phyloP scores from a whole-genome alignment of 2,329 filamentous ascomycete genomes.

The Hymenotorrendiella dingleyae region DNA sequence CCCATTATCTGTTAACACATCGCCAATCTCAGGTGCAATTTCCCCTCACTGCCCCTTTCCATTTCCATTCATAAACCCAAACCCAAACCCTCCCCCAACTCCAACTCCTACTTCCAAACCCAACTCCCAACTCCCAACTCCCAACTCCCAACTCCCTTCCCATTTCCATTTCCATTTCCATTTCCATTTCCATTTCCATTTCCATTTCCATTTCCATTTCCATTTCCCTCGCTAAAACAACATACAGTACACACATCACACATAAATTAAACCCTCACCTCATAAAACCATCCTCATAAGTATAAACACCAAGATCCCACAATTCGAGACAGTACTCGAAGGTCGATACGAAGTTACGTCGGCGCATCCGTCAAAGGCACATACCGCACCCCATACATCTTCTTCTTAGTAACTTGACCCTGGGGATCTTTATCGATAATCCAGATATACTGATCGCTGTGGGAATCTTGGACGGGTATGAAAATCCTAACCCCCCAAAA shows the following conservation, averaged over 20 bases:
- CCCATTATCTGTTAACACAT: neutral
- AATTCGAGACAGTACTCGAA: neutral
- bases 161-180: no score
- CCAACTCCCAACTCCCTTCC: no score
- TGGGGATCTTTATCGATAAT: conserved; percentile 65
- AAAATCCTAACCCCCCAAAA: conserved; percentile 50
- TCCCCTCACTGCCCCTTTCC: no score
- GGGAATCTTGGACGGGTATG: conserved; percentile 62
- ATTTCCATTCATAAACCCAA: neutral
- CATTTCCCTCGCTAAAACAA: no score
- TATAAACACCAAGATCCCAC: neutral
- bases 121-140: neutral
- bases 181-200: no score
- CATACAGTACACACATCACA: no score
- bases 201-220: no score
- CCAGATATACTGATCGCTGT: conserved; percentile 59
- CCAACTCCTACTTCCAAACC: no score
- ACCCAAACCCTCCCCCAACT: neutral
- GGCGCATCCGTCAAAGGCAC: conserved; percentile 72
- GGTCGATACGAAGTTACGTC: no score
- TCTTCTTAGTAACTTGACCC: conserved; percentile 55
- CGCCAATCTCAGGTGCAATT: neutral
- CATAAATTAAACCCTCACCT: no score
- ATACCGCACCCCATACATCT: conserved; percentile 66
- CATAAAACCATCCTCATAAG: neutral